Base-by-base conservation (phyloP, 176 grass and related monocot species). In the Pontederia paniculata region DNA sequence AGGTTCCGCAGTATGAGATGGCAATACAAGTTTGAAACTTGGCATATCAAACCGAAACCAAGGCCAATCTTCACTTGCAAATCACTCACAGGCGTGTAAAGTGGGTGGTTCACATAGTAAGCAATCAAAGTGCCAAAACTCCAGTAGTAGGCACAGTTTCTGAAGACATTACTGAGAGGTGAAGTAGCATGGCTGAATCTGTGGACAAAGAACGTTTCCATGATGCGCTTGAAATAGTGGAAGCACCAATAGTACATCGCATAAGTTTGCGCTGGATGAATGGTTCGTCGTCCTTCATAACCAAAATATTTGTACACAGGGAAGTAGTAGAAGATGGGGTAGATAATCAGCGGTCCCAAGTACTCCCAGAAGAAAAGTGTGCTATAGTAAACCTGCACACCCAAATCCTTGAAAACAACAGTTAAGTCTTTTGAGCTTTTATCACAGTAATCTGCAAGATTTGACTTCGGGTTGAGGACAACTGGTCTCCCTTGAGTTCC, bases 71-170 rank as follows among this genome's bases (percentile, higher is more conserved):
- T 94, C 77, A 83, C 81, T 50, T 88, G 89, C 69, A 81, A 41
- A 21, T 88, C 80, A 37, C 75, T 74, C 68, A 84, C 84, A 0
- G 89, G 89, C 28, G 77, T 94, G 73, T 94, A 94, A 0, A 77
- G 78, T 0, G 89, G 89, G 72, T 94, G 84, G 74, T 94, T 94
- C 45, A 85, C 79, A 67, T 84, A 82, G 73, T 94, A 94, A 59
- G 89, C 89, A 8, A 94, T 77, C 69, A 79, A 94, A 49, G 74
- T 71, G 4, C 81, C 89, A 17, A 88, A 94, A 20, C 77, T 79
- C 89, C 89, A 94, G 81, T 88, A 94, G 74, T 94, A 94, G n/a
- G 83, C 77, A 0, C 89, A 94, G 74, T 94, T 94, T 21, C 89
- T 71, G 14, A 88, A 94, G 11, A 94, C 89, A 2, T 88, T 94